Percentiles rank a stretch among this genome's conserved stretches.
Conservation (phyloP, 1,139 yeast species). For the Geotrichum bryndzae region DNA sequence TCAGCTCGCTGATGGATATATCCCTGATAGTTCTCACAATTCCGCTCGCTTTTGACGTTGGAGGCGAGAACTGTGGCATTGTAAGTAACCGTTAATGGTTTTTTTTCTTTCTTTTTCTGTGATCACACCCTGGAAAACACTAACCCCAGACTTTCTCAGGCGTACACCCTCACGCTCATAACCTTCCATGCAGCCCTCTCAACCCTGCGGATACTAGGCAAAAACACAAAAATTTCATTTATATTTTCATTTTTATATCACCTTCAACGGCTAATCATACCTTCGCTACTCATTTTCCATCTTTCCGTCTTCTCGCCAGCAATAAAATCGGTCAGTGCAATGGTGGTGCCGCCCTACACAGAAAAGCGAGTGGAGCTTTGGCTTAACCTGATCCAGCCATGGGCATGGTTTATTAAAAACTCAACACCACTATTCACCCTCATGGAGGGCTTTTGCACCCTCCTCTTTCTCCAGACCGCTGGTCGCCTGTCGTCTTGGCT, state of each 20-base stretch:
- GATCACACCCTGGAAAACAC: not conserved
- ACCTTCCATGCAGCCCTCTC: slow-evolving; percentile 65
- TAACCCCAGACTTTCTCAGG: slow-evolving; percentile 23
- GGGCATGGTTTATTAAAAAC: slow-evolving; percentile 67
- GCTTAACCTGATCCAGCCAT: slow-evolving; percentile 44
- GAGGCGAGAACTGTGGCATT: slow-evolving; percentile 85
- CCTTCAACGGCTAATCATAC: slow-evolving; percentile 74
- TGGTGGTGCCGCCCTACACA: not conserved
- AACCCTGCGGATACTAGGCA: slow-evolving; percentile 56
- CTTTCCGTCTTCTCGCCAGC: slow-evolving; percentile 48
- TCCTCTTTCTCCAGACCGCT: slow-evolving; percentile 80
- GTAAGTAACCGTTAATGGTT: slow-evolving; percentile 8
- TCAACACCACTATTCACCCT: slow-evolving; percentile 86
- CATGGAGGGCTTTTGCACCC: slow-evolving; percentile 87
- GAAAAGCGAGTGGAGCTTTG: slow-evolving; percentile 27
- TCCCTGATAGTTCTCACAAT: slow-evolving; percentile 71
- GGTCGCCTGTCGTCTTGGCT: slow-evolving; percentile 80
- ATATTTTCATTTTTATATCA: slow-evolving; percentile 62
- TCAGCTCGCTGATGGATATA: slow-evolving; percentile 36
- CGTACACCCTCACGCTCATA: slow-evolving; percentile 74
- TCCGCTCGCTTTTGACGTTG: slow-evolving; percentile 92
- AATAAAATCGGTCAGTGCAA: slow-evolving; percentile 20
- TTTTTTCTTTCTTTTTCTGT: not conserved
- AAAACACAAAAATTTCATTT: slow-evolving; percentile 43
- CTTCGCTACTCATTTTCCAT: slow-evolving; percentile 71